phyloP scores from a whole-genome alignment of 129 eudicot genomes.

The Chrysanthemum makinoi region DNA sequence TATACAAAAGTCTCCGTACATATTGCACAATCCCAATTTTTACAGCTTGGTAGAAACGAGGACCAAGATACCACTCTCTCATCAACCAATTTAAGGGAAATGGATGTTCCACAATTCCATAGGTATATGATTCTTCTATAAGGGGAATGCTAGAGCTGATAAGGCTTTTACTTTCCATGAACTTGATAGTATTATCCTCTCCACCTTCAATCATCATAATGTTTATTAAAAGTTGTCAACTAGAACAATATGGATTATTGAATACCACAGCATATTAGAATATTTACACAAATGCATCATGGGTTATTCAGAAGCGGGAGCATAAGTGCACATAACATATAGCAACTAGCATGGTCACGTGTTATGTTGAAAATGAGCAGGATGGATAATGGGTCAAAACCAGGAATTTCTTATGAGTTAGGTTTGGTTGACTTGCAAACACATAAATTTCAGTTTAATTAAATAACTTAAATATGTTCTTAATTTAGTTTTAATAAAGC shows the following conservation, averaged over 20 bases:
- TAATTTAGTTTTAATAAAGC: background rate
- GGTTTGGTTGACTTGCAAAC: background rate
- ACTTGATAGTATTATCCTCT: slow-evolving; percentile 82
- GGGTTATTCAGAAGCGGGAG: background rate
- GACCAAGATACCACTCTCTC: slow-evolving; percentile 84
- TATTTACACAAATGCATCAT: background rate
- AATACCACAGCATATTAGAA: background rate
- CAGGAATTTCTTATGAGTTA: background rate
- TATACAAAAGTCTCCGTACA: slow-evolving; percentile 44
- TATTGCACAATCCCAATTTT: slow-evolving; percentile 96
- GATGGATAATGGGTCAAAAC: slow-evolving; percentile 4
- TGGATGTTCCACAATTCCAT: slow-evolving; percentile 94
- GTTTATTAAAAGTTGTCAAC: background rate
- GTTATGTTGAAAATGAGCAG: background rate
- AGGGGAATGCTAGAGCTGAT: slow-evolving; percentile 72
- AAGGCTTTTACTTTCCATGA: slow-evolving; percentile 75
- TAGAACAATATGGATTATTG: background rate
- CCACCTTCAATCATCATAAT: slow-evolving; percentile 59
- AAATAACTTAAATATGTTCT: background rate
- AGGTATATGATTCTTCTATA: slow-evolving; percentile 91
- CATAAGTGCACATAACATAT: background rate
- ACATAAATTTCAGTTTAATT: background rate
- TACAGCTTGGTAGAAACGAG: slow-evolving; percentile 89
- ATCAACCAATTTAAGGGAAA: slow-evolving; percentile 81
- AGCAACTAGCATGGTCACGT: background rate